A percentile compares a stretch with the other conserved stretches of the same genome.
Evolutionary conservation across 441 rosid genomes (phyloP).

Genomic region (Arabidopsis lyrata): DNA sequence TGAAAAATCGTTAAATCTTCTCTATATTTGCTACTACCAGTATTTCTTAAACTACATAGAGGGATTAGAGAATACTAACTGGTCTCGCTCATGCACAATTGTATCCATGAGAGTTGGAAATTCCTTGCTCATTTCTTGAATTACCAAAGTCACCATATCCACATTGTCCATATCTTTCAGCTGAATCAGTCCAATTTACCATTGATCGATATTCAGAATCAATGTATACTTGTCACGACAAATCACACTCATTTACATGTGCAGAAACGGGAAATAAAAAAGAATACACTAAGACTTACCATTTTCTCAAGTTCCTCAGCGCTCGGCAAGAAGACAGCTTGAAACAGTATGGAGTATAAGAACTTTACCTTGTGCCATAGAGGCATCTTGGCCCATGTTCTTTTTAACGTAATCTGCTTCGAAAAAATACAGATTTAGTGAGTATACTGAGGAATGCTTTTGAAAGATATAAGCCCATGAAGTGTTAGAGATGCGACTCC

Average conservation of each 20-base stretch:
- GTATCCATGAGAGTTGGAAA: constrained; percentile 97
- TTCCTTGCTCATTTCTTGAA: constrained; percentile 95
- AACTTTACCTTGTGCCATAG: constrained; percentile 91
- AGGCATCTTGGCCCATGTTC: constrained; percentile 96
- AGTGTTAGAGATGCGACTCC: constrained; percentile 60
- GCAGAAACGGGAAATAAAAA: not conserved
- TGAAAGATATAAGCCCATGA: not conserved
- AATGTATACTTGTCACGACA: constrained; percentile 14
- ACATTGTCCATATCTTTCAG: constrained; percentile 89
- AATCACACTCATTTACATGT: not conserved
- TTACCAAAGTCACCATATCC: constrained; percentile 89
- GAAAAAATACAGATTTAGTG: constrained; percentile 27
- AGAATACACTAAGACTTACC: constrained; percentile 53
- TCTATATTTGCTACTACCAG: not conserved
- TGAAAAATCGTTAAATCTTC: not conserved
- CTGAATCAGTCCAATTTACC: constrained; percentile 78
- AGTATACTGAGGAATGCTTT: not conserved
- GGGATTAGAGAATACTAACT: constrained; percentile 74
- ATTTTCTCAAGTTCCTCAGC: constrained; percentile 85
- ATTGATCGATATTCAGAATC: constrained; percentile 62
- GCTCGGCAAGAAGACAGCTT: constrained; percentile 85
- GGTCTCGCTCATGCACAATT: constrained; percentile 93
- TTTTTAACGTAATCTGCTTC: constrained; percentile 73
- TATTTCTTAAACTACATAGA: constrained; percentile 56
- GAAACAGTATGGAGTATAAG: constrained; percentile 72